Percentiles rank a stretch among this genome's conserved stretches.
Conservation (phyloP, 2,329 filamentous ascomycete species). For the Fusarium acutatum region DNA sequence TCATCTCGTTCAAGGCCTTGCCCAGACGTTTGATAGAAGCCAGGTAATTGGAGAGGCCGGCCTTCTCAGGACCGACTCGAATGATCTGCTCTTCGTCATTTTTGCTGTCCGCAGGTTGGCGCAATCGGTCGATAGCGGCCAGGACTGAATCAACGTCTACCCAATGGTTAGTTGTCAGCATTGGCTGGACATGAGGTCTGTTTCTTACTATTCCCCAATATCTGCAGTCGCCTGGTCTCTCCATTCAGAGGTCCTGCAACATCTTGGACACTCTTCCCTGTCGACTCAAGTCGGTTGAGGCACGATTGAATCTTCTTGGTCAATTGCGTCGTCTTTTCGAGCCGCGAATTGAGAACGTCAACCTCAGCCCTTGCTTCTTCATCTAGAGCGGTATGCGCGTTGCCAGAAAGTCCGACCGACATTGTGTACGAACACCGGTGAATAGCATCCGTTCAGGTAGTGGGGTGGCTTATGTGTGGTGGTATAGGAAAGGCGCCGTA, state of each 20-base stretch:
- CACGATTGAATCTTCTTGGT: conserved; percentile 96
- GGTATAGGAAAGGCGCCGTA: neutral
- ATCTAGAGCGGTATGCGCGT: conserved; percentile 62
- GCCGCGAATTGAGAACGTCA: conserved; percentile 74
- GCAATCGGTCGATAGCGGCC: conserved; percentile 85
- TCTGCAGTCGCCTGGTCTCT: conserved; percentile 89
- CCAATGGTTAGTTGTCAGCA: conserved; percentile 17
- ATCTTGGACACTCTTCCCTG: conserved; percentile 89
- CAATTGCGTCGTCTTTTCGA: conserved; percentile 91
- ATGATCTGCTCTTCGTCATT: conserved; percentile 93
- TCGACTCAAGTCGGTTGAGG: conserved; percentile 82
- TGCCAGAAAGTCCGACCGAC: conserved; percentile 59
- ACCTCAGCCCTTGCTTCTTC: conserved; percentile 76
- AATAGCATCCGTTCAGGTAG: neutral
- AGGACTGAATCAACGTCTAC: conserved; percentile 86
- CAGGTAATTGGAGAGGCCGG: conserved; percentile 85
- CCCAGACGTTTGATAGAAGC: conserved; percentile 89
- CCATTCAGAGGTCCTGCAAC: conserved; percentile 92
- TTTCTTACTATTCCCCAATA: conserved; percentile 77
- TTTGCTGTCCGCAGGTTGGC: conserved; percentile 91
- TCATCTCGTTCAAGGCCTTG: conserved; percentile 84
- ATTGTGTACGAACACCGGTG: conserved; percentile 46
- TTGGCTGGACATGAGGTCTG: conserved; percentile 5
- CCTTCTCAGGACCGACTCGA: conserved; percentile 83
- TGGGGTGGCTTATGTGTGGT: neutral